Evolutionary conservation across 2,329 filamentous ascomycete genomes (phyloP), one percentile per base, ranked within the genome.

Genomic region (Lasiodiplodia sp.): DNA sequence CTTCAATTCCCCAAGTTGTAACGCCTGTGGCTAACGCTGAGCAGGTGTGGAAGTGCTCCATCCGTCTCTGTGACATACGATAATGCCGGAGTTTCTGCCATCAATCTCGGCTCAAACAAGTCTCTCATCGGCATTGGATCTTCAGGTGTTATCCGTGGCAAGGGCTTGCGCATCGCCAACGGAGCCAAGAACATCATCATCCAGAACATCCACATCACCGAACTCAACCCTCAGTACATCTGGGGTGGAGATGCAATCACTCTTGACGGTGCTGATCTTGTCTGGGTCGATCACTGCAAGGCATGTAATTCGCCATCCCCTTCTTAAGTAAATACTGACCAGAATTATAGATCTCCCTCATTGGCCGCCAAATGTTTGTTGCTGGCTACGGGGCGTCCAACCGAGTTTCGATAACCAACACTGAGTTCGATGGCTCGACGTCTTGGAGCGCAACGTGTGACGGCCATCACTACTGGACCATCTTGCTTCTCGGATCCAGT

Each of bases 351-450:
- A 87, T 85, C 65, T 87, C 86, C 65, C 83, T 86, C 58, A 86
- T 88, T 71, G 86, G 86, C 67, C 86, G 87, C 56, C 87, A 89
- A 77, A 86, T 88, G 80, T 85, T 88, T 60, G 87, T 89, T 58
- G 83, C 87, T 60, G 87, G 88, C 70, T 85, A 83, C 74, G 74
- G 76, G 4, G 83, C 86, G 62, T 84, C 83, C 72, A 83, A 83
- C 75, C 85, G 85, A 56, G 85, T 90, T 31, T 88, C 87, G 37
- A 84, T 90, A 75, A 87, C 87, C 72, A 89, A 90, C 83, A 82
- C 75, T 78, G 85, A 87, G 74, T 85, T 90, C 72, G 84, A 90
- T 73, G 88, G 88, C 58, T 75, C 75, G 21, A 83, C 83, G 37
- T 75, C 78, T n/a, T 89, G 82, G 80, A 88, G 86, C 18, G 84